A percentile compares a stretch with the other conserved stretches of the same genome.
phyloP scores from a whole-genome alignment of 164 flowering plant genomes.

The Aristolochia contorta region DNA sequence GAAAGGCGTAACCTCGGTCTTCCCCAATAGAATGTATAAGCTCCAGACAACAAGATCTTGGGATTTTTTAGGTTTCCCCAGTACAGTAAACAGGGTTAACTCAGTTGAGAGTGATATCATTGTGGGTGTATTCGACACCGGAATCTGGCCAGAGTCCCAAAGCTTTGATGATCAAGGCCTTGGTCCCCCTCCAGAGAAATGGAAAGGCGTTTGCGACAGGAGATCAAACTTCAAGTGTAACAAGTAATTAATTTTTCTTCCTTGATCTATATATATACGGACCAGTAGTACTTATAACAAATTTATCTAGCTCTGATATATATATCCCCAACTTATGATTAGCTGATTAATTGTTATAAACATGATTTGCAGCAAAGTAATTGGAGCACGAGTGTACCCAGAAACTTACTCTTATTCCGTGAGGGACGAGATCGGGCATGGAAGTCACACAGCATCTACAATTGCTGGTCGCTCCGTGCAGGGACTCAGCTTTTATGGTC shows the following conservation, averaged over 20 bases:
- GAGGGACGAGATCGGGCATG: background rate
- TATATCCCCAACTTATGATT: background rate
- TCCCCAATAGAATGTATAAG: no score
- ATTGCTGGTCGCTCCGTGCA: background rate
- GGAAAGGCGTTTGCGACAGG: slow-evolving; percentile 40
- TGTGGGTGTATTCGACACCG: slow-evolving; percentile 42
- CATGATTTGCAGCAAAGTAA: slow-evolving; percentile 1
- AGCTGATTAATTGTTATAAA: no score
- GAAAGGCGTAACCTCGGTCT: no score
- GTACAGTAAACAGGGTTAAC: slow-evolving; percentile 10
- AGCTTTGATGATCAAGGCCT: slow-evolving; percentile 41
- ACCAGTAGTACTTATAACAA: no score
- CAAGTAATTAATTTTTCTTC: slow-evolving; percentile 22
- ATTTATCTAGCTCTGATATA: no score
- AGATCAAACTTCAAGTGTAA: no score
- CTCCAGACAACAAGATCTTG: slow-evolving; percentile 53
- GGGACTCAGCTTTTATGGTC: background rate
- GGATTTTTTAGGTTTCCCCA: slow-evolving; percentile 47
- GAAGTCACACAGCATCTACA: no score
- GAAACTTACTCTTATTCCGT: background rate
- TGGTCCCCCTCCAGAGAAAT: slow-evolving; percentile 56
- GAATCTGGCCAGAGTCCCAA: slow-evolving; percentile 50
- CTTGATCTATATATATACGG: no score
- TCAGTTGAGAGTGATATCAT: slow-evolving; percentile 30
- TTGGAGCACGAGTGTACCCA: slow-evolving; percentile 6